Evolutionary conservation across 2,329 filamentous ascomycete species (phyloP).

Genomic region (Sclerotinia trifoliorum): DNA sequence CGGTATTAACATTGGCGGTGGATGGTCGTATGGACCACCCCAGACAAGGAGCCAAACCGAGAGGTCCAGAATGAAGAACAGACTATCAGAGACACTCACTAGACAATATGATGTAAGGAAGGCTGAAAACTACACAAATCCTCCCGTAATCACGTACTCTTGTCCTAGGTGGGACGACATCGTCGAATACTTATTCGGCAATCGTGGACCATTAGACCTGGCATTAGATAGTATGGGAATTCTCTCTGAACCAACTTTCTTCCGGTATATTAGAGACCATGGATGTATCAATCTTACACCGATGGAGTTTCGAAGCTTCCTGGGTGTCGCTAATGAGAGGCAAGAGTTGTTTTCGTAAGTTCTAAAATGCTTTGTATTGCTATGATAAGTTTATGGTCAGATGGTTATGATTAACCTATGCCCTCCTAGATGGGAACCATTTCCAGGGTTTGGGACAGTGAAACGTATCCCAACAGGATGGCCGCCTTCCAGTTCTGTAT

Average conservation of each 20-base stretch:
- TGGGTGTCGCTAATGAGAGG: conserved; percentile 2
- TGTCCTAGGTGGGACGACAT: neutral
- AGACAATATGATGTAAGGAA: neutral
- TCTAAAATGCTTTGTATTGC: neutral
- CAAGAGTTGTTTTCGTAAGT: conserved; percentile 10
- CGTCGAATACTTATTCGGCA: neutral
- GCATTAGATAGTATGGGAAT: conserved; percentile 8
- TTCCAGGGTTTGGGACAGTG: neutral
- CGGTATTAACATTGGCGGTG: neutral
- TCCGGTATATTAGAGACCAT: neutral
- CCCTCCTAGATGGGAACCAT: conserved; percentile 1
- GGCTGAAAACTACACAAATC: neutral
- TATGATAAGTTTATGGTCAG: no score
- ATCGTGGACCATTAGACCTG: neutral
- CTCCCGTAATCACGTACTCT: neutral
- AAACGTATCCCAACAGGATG: conserved; percentile 6
- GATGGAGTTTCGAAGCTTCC: conserved; percentile 1
- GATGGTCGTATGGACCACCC: neutral
- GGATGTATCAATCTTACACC: neutral
- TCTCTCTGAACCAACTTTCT: neutral
- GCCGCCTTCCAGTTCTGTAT: neutral
- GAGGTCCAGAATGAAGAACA: neutral
- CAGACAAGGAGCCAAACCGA: neutral
- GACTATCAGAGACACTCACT: neutral
- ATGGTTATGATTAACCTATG: neutral